Percentiles rank a stretch among this genome's conserved stretches.
Evolutionary conservation across 192 early-diverging fungal genomes (phyloP).

Genomic region (Jimgerdemannia lactiflua): DNA sequence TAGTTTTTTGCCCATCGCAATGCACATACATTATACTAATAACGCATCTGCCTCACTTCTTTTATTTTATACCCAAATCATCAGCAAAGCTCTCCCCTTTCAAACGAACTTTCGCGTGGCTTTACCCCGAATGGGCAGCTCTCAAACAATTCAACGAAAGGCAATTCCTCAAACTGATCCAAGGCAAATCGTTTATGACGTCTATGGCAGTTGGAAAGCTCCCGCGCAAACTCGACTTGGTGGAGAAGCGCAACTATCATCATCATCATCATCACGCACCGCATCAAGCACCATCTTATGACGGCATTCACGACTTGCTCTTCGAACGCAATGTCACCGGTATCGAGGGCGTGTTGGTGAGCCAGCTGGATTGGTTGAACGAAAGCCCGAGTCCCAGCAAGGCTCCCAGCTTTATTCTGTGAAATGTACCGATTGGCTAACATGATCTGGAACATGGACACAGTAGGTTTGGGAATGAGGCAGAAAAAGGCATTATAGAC

Average conservation of each 20-base stretch:
- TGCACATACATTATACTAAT: too few relatives aligned
- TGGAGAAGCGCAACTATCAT: not conserved
- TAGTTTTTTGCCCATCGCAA: not conserved
- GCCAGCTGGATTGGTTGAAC: not conserved
- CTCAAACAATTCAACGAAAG: conserved; percentile 35
- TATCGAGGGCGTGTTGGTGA: not conserved
- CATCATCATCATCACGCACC: too few relatives aligned
- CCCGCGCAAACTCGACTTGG: conserved; percentile 10
- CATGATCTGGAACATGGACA: too few relatives aligned
- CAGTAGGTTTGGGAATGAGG: too few relatives aligned
- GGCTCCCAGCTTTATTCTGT: too few relatives aligned
- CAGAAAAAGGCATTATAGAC: too few relatives aligned
- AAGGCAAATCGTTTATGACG: conserved; percentile 18
- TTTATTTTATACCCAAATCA: not conserved
- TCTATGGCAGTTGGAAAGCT: conserved; percentile 18
- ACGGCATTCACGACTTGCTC: not conserved
- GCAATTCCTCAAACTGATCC: conserved; percentile 28
- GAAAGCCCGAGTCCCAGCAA: not conserved
- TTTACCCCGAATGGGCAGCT: conserved; percentile 34
- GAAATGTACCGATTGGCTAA: too few relatives aligned
- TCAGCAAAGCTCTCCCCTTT: conserved; percentile 22
- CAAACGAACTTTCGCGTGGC: conserved; percentile 30
- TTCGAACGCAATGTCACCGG: not conserved
- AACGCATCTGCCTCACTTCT: not conserved
- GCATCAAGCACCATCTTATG: not conserved